Percentiles rank a stretch among this genome's conserved stretches.
Evolutionary conservation across 1,139 yeast species (phyloP).

Genomic region (Geotrichum restrictum): DNA sequence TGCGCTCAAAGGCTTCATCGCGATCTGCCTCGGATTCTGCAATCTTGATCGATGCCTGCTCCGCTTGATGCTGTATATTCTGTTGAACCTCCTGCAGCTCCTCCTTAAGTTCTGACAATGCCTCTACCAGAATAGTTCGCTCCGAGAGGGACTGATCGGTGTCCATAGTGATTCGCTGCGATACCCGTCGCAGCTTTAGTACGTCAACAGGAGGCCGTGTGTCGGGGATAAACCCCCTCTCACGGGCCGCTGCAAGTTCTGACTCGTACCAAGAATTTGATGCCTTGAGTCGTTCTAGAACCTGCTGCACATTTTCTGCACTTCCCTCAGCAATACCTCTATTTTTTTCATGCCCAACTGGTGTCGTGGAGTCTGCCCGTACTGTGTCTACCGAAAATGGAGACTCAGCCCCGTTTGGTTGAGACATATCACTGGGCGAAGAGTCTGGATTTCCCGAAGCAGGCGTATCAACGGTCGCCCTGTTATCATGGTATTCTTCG

Average conservation of each 20-base stretch:
- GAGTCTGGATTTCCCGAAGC: background rate
- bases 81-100: conserved; percentile 37
- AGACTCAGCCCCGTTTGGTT: conserved; percentile 6
- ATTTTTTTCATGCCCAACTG: background rate
- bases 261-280: conserved; percentile 38
- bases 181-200: conserved; percentile 32
- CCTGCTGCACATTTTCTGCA: conserved; percentile 10
- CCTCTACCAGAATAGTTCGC: conserved; percentile 33
- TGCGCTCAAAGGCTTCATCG: conserved; percentile 24
- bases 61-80: conserved; percentile 36
- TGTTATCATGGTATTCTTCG: background rate
- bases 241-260: conserved; percentile 34
- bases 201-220: conserved; percentile 35
- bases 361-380: conserved; percentile 6
- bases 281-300: conserved; percentile 33
- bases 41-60: conserved; percentile 36
- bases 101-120: conserved; percentile 33
- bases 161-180: conserved; percentile 34
- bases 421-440: conserved; percentile 1
- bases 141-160: conserved; percentile 30
- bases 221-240: conserved; percentile 31
- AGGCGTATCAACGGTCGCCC: background rate
- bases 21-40: conserved; percentile 30
- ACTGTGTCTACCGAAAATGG: conserved; percentile 13
- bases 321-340: background rate